Base-by-base conservation (phyloP, 805 yeast species). In the Yarrowia sp. region DNA sequence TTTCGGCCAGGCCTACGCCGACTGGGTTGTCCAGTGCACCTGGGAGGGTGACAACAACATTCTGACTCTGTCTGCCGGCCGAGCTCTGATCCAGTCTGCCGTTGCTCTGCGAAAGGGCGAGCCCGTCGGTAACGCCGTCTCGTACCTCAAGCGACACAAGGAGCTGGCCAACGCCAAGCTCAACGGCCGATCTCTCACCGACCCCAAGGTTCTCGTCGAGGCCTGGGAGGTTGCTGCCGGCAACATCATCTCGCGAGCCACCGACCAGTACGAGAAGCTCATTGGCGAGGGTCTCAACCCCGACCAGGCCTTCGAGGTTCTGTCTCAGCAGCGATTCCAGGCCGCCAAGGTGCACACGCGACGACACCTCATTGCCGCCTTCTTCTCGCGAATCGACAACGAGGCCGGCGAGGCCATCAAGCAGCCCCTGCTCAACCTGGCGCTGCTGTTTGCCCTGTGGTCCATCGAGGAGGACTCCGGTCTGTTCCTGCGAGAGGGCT, bases 1-100 rank as follows among this genome's bases (percentile, higher is more conserved):
- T 1, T 88, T 92, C 72, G 97, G 96, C 39, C 89, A 87, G 72
- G 91, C 91, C 12, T 90, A 84, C 77, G 81, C 82, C 65, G 97
- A 92, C 73, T 93, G 96, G 90, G 97, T 88, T n/a, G 97, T 92
- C 39, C 97, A 92, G 77, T 91, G 97, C 75, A 92, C 97, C 18
- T 92, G 97, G 97, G 97, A 92, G 78, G 97, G 97, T 74, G 97
- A 92, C 74, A 92, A 92, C 78, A 91, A 85, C 70, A 87, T 92
- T 44, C 79, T 92, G 66, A 88, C 91, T 1, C 84, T 90, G 74
- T 86, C 90, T 61, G 83, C 90, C 63, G 97, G 97, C 63, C 85
- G 93, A 73, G 84, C 94, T 24, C 78, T 86, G 38, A 77, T 85
- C 65, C 87, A 82, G 72, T 74, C 77, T 63, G 78, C 79, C 24